Base-by-base conservation (phyloP, 306 rosid species). In the Astragalus glycyphyllos region DNA sequence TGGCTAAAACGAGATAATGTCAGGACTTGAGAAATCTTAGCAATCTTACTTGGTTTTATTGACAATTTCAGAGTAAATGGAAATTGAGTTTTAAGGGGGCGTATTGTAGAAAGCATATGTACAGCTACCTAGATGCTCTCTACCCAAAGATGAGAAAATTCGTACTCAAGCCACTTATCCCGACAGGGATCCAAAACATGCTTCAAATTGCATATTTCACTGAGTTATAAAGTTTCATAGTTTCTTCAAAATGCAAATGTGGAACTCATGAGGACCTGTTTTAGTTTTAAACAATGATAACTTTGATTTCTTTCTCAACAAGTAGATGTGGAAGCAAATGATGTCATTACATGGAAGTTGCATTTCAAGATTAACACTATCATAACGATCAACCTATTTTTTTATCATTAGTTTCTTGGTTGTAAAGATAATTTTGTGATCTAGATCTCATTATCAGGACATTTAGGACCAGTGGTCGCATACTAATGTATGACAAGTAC, bases 1-100 rank as follows among this genome's bases (percentile, higher is more conserved):
- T 87, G 96, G 97, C 79, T 88, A 65, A 87, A 87, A 80, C 90
- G 96, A n/a, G 91, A 84, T 38, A 89, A 85, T 37, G 87, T 91
- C 8, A 96, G 89, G 58, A 82, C 86, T 40, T 66, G 75, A 13
- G 96, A 91, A 76, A 75, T 79, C 45, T 76, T 89, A 4, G 91
- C 96, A 5, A 58, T 85, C 71, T 85, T 91, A 42, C 91, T 90
- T n/a, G 96, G 96, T 79, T 91, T 85, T 76, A 91, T 91, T 0
- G 96, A 87, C 77, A 89, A 89, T 14, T 78, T 89, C 34, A 77
- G 97, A 58, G 86, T 84, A 46, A 87, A 89, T 46, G 84, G 42
- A 59, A 60, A 88, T 74, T 96, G 97, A 11, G 90, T 7, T 89
- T 89, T 58, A 89, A 93, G 97, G 87, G 83, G 53, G 96, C 88